Evolutionary conservation across 768 basidiomycete genomes (phyloP), one percentile per base, ranked within the genome.

Genomic region (Jaapia argillacea): DNA sequence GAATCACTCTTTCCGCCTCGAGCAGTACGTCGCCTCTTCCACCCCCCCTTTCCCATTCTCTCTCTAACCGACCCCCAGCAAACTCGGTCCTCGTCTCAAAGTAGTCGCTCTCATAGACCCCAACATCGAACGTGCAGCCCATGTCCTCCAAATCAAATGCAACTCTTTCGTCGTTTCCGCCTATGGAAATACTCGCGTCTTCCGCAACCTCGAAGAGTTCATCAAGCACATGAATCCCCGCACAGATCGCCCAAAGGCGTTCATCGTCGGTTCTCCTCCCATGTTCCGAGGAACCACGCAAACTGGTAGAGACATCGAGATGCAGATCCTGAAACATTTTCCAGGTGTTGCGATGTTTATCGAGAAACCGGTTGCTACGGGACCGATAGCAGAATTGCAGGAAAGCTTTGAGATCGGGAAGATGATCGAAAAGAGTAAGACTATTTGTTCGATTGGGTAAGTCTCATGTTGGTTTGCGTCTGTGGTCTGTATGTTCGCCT

Each of bases 41-140:
- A 25, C 40, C 39, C 41, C 44, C 12, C 21, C 28, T 27, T 31
- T 25, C 27, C 43, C 36, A 42, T 36, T 21, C 22, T 42, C 5
- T 28, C 13, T 39, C 21, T 43, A 37, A 36, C 23, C 14, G 27
- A 40, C 41, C 39, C 40, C 4, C 52, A 88, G 90, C 64, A 93
- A 98, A 71, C 84, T 98, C 47, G 94, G 94, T 38, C 82, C 80
- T 18, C 88, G 94, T 51, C 85, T 98, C 63, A 97, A 94, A 61
- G 89, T 99, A 45, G 79, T 93, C 49, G 94, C 90, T 21, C 70
- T 99, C 45, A 82, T 99, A 57, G 94, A 99, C 61, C 94, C 94
- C 16, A 81, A 79, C 21, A 70, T 78, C 45, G 83, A 87, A 35
- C 88, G 90, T 48, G 88, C 91, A 18, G 68, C 72, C 13, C 68